Evolutionary conservation across 1,284 basidiomycete genomes (phyloP), one percentile per base, ranked within the genome.

Genomic region (Phylloporus gajari): DNA sequence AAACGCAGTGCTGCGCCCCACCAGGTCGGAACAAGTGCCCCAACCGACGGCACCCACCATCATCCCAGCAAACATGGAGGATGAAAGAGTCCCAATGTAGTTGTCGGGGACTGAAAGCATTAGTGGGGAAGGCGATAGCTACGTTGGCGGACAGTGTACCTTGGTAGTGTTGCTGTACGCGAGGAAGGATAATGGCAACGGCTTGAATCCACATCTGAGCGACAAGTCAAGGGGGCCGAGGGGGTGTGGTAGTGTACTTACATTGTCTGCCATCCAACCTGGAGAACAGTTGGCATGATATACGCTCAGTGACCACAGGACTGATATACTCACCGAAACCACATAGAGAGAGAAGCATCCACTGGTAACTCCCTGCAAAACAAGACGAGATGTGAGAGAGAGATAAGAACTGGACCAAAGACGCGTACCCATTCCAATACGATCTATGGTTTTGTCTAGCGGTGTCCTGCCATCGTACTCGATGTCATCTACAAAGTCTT

Each of bases 31-130:
- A 67, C 87, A 94, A 40, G 94, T 93, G 67, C 96, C 96, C 96
- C 96, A 98, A 4, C 94, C 94, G 17, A 97, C 85, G 1, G 96
- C 96, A 7, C 97, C 97, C 70, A 98, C 82, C 95, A 98, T 98
- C 97, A 99, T 99, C 58, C 97, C 95, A 12, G 90, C 91, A 82
- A 96, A 95, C 88, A 95, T 93, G 13, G 91, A 91, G 5, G 94
- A 93, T 0, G 93, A 95, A 4, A 96, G 83, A 2, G 88, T 81
- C 48, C 95, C 95, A 70, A 96, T 94, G 76, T 89, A 90, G 67
- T 85, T 87, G 82, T 96, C 94, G 38, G 90, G 88, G 21, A 97
- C 91, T 92, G 79, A 58, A 74, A 73, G 69, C 56, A 68, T 73
- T 60, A 79, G 12, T 73, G 68, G 72, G 75, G 71, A 69, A 61